phyloP scores from a whole-genome alignment of 2,329 filamentous ascomycete species.

The Xylaria sp. region DNA sequence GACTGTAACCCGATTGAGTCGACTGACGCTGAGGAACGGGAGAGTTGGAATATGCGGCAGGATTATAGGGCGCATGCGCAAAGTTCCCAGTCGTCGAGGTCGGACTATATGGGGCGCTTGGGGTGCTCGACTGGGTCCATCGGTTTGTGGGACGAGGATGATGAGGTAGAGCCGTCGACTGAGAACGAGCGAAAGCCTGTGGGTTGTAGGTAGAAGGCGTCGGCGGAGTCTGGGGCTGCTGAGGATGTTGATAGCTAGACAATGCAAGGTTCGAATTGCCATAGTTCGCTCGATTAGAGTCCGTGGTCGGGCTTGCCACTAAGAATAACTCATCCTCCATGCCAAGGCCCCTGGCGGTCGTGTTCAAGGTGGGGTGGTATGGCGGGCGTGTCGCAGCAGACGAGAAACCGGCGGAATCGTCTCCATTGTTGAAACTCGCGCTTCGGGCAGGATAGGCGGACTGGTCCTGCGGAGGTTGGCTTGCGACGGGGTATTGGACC shows the following conservation, averaged over 20 bases:
- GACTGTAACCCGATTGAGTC: constrained; percentile 62
- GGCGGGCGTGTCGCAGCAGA: constrained; percentile 47
- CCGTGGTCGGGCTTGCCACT: constrained; percentile 56
- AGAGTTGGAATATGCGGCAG: constrained; percentile 66
- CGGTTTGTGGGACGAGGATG: constrained; percentile 56
- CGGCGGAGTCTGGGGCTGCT: constrained; percentile 59
- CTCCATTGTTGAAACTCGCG: constrained; percentile 80
- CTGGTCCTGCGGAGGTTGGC: constrained; percentile 54
- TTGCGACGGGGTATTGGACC: constrained; percentile 69
- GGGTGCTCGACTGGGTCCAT: constrained; percentile 49
- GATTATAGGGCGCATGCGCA: constrained; percentile 67
- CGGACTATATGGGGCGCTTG: constrained; percentile 51
- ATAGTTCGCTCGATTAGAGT: constrained; percentile 53
- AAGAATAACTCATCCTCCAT: constrained; percentile 73
- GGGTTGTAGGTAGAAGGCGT: constrained; percentile 75
- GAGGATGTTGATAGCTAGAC: constrained; percentile 64
- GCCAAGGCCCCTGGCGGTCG: constrained; percentile 47
- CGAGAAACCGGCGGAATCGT: constrained; percentile 71
- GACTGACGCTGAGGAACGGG: constrained; percentile 62
- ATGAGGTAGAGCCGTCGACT: constrained; percentile 64
- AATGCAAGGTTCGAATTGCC: constrained; percentile 59
- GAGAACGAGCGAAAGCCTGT: constrained; percentile 68
- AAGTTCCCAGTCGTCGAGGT: constrained; percentile 55
- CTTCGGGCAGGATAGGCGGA: constrained; percentile 61
- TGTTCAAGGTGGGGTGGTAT: constrained; percentile 49